Base-by-base conservation (phyloP, 345 rosid genomes). In the Conringia planisiliqua region DNA sequence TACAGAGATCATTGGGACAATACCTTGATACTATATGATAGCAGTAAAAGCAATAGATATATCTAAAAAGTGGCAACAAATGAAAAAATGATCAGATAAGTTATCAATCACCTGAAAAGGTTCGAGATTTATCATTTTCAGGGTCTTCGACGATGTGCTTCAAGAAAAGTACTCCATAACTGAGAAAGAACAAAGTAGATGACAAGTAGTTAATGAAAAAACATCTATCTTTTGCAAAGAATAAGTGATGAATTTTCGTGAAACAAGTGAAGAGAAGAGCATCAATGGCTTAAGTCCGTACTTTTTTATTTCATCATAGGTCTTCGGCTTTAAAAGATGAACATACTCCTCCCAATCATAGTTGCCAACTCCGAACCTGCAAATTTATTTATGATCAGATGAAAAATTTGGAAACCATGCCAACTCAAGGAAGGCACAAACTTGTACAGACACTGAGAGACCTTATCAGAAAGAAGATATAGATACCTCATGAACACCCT, bases 331-430 rank as follows among this genome's bases (percentile, higher is more conserved):
- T 62, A 92, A 77, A 63, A 84, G 91, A 50, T 80, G 9, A 18
- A 72, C 47, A 76, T 87, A 92, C 81, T 85, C 91, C 81, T 79
- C 87, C 92, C 94, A 95, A 66, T 92, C 96, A 59, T 46, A 84
- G 2, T 92, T 83, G 32, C 94, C 92, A 10, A 84, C 77, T 54
- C 99, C 99, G 69, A 84, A 90, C 84, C 99, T 92, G 84, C 61
- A 84, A 71, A 29, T 48, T 22, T 70, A 48, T 51, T 43, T 17
- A n/a, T n/a, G n/a, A 44, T 14, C 46, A 67, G n/a, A 39, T 17
- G 24, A 58, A 58, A 38, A 36, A 30, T 17, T 10, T 30, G 33
- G 7, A 51, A 36, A 48, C 3, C 18, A 47, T 36, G 13, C 4
- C 26, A 39, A n/a, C 51, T 42, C 52, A 52, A 24, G n/a, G 18